Evolutionary conservation across 2,329 filamentous ascomycete genomes (phyloP).

Genomic region (Septoria linicola): DNA sequence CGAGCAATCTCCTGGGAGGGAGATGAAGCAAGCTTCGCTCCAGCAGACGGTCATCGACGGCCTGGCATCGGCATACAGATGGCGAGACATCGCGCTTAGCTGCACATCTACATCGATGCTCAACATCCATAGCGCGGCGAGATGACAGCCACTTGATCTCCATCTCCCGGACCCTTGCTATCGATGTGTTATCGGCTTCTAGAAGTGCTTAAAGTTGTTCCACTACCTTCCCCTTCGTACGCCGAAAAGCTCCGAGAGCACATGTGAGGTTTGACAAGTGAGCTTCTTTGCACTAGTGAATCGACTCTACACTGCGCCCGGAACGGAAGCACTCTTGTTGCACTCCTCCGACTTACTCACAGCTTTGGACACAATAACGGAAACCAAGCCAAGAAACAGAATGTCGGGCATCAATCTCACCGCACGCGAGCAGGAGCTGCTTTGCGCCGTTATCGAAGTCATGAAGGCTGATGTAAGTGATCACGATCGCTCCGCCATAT

Average conservation of each 20-base stretch:
- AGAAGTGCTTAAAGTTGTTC: neutral
- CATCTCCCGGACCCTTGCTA: too few species aligned
- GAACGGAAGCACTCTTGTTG: neutral
- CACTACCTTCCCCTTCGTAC: neutral
- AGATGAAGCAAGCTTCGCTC: slow-evolving; percentile 27
- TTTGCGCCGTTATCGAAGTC: slow-evolving; percentile 20
- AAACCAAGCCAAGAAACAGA: too few species aligned
- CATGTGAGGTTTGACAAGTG: neutral
- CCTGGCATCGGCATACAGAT: neutral
- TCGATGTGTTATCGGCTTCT: too few species aligned
- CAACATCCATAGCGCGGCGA: too few species aligned
- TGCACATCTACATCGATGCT: too few species aligned
- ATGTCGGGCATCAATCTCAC: slow-evolving; percentile 26
- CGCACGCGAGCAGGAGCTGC: slow-evolving; percentile 26
- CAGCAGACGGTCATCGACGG: neutral
- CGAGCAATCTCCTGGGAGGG: slow-evolving; percentile 68
- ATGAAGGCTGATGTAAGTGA: slow-evolving; percentile 19
- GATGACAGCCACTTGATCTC: too few species aligned
- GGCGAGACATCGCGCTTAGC: neutral
- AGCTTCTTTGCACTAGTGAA: neutral
- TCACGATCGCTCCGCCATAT: neutral
- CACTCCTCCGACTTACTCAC: neutral
- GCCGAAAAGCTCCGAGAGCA: neutral
- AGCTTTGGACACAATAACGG: neutral
- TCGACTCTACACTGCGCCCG: neutral